Percentiles rank a stretch among this genome's conserved stretches.
These are phyloP conservation scores for Trapa bicornis DNA, from an alignment of 345 rosid genomes.

Conservation along the genomic window DNA sequence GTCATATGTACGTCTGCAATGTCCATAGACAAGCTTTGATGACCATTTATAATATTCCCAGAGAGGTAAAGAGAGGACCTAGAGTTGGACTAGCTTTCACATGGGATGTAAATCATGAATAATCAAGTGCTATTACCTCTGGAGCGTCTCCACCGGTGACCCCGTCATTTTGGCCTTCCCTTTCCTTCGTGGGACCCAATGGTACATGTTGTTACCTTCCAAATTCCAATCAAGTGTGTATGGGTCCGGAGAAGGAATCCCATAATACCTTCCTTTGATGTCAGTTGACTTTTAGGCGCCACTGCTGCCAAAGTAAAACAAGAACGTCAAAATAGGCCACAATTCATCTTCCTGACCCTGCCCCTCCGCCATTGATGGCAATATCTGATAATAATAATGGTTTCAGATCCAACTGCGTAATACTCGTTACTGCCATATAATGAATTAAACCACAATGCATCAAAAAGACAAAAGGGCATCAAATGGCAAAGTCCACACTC, in stretches of 20 bases:
- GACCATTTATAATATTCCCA: not conserved
- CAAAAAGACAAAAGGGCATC: not conserved
- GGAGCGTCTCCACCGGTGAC: slow-evolving; percentile 14
- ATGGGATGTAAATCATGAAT: slow-evolving; percentile 48
- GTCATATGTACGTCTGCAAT: no score
- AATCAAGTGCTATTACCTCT: slow-evolving; percentile 40
- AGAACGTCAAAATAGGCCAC: not conserved
- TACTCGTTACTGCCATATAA: not conserved
- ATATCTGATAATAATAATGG: not conserved
- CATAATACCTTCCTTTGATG: not conserved
- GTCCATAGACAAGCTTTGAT: not conserved
- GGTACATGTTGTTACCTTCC: not conserved
- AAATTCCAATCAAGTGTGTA: not conserved
- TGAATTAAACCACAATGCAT: not conserved
- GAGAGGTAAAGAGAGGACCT: slow-evolving; percentile 4
- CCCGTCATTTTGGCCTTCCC: slow-evolving; percentile 26
- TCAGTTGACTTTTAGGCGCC: not conserved
- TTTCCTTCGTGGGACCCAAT: not conserved
- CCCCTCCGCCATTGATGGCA: not conserved
- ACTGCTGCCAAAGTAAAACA: not conserved
- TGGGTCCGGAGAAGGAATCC: not conserved
- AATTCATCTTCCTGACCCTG: not conserved
- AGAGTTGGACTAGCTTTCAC: slow-evolving; percentile 23
- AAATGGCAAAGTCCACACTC: not conserved
- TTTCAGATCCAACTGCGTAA: not conserved